A percentile compares a stretch with the other conserved stretches of the same genome.
Conservation (phyloP, 148 eudicot genomes). For the Nepenthes mirabilis region DNA sequence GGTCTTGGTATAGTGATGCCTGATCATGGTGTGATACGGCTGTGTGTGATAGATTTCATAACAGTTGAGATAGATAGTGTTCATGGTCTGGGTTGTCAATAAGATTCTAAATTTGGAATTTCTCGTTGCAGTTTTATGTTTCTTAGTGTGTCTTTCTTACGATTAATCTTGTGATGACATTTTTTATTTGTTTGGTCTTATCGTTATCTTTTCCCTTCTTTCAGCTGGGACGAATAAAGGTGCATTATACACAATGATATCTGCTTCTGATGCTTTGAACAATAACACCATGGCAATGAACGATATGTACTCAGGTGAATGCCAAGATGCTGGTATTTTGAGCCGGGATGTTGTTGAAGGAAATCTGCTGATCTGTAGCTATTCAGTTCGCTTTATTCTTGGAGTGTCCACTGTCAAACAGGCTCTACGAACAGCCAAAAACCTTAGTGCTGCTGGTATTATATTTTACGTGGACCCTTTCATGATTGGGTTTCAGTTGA, state of each 20-base stretch:
- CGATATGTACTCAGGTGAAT: constrained; percentile 79
- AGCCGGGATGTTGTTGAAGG: constrained; percentile 57
- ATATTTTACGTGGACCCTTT: constrained; percentile 97
- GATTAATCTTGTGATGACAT: neutral
- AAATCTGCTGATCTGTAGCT: constrained; percentile 91
- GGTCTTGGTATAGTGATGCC: neutral
- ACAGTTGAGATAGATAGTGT: no score
- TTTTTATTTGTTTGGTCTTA: neutral
- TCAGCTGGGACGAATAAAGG: constrained; percentile 66
- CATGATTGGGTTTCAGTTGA: constrained; percentile 91
- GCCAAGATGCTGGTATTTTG: constrained; percentile 71
- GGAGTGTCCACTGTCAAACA: constrained; percentile 85
- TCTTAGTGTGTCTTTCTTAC: neutral
- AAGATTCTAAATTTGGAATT: no score
- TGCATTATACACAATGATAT: constrained; percentile 41
- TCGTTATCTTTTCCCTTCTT: constrained; percentile 10
- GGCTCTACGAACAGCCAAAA: constrained; percentile 78
- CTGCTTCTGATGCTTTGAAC: constrained; percentile 67
- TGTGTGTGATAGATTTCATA: no score
- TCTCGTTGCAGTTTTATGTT: neutral
- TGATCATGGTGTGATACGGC: no score
- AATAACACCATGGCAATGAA: constrained; percentile 33
- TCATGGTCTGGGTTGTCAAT: no score
- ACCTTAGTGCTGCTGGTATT: constrained; percentile 88
- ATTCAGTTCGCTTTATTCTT: constrained; percentile 87